phyloP scores from a whole-genome alignment of 768 basidiomycete species.

The Leucocoprinus birnbaumii region DNA sequence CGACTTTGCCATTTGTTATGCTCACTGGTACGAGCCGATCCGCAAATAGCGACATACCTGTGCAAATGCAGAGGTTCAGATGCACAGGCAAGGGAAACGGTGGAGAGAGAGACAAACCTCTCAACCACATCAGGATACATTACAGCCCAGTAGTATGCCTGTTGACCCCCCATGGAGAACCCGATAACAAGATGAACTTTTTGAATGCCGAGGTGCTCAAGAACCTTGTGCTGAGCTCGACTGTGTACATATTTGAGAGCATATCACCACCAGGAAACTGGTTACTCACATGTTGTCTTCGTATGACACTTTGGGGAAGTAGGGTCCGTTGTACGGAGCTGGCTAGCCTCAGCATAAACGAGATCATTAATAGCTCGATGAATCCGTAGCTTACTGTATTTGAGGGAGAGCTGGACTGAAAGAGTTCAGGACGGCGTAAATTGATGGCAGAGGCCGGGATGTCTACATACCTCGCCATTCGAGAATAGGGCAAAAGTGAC shows the following conservation, averaged over 20 bases:
- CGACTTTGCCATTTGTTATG: slow-evolving; percentile 47
- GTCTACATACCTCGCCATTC: slow-evolving; percentile 47
- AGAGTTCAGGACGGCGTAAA: slow-evolving; percentile 7
- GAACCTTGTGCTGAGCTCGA: slow-evolving; percentile 52
- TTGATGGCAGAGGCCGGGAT: not conserved
- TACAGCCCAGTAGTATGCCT: slow-evolving; percentile 58
- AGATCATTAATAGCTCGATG: not conserved
- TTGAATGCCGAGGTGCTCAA: slow-evolving; percentile 44
- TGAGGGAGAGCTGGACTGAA: slow-evolving; percentile 58
- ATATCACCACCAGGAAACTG: not conserved
- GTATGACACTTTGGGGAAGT: slow-evolving; percentile 55
- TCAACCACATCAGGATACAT: slow-evolving; percentile 54
- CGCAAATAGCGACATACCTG: slow-evolving; percentile 50
- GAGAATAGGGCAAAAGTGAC: slow-evolving; percentile 58
- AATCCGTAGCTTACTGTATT: slow-evolving; percentile 42
- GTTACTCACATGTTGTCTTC: slow-evolving; percentile 55
- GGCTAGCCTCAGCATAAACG: slow-evolving; percentile 31
- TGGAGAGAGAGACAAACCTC: slow-evolving; percentile 36
- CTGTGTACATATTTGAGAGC: slow-evolving; percentile 20
- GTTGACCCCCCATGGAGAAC: slow-evolving; percentile 61
- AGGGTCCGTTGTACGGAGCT: slow-evolving; percentile 53
- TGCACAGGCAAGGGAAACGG: slow-evolving; percentile 17
- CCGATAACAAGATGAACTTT: slow-evolving; percentile 47
- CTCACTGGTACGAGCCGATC: slow-evolving; percentile 51
- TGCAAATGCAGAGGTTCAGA: not conserved